Percentiles rank a stretch among this genome's conserved stretches.
Evolutionary conservation across 768 basidiomycete genomes (phyloP).

Genomic region (Russula sp.): DNA sequence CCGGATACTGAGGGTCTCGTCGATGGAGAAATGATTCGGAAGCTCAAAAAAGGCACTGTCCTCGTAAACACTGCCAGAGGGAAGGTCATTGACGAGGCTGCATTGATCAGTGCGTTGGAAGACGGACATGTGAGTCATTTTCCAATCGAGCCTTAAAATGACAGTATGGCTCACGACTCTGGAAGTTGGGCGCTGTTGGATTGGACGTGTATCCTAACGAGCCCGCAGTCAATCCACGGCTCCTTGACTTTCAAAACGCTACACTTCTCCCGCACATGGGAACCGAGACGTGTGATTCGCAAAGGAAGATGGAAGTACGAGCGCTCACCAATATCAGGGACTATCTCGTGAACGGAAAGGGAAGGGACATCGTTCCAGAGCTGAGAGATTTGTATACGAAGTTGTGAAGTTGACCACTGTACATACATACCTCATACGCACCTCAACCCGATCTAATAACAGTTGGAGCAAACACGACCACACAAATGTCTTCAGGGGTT

Average conservation of each 20-base stretch:
- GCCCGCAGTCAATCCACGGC: conserved; percentile 67
- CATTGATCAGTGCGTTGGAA: conserved; percentile 77
- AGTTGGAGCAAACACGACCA: too few relatives aligned
- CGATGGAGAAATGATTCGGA: conserved; percentile 65
- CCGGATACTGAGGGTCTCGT: conserved; percentile 67
- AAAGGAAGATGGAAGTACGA: conserved; percentile 78
- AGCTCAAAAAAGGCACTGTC: conserved; percentile 68
- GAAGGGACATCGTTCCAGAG: conserved; percentile 64
- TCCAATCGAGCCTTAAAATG: background rate
- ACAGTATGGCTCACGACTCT: background rate
- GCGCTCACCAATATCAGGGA: conserved; percentile 72
- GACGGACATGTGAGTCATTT: conserved; percentile 69
- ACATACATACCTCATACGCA: too few relatives aligned
- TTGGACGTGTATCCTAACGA: conserved; percentile 86
- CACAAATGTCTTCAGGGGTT: too few relatives aligned
- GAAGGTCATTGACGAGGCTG: conserved; percentile 82
- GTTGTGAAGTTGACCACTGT: background rate
- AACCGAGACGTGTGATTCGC: conserved; percentile 75
- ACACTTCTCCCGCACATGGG: conserved; percentile 91
- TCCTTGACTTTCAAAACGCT: conserved; percentile 76
- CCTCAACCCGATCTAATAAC: background rate
- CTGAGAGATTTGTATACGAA: conserved; percentile 21
- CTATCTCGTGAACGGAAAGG: conserved; percentile 55
- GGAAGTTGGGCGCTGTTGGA: conserved; percentile 69
- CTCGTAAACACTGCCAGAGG: conserved; percentile 90